Evolutionary conservation across 2,329 filamentous ascomycete species (phyloP), one percentile per base, ranked within the genome.

Genomic region (Penicillium verrucosum): DNA sequence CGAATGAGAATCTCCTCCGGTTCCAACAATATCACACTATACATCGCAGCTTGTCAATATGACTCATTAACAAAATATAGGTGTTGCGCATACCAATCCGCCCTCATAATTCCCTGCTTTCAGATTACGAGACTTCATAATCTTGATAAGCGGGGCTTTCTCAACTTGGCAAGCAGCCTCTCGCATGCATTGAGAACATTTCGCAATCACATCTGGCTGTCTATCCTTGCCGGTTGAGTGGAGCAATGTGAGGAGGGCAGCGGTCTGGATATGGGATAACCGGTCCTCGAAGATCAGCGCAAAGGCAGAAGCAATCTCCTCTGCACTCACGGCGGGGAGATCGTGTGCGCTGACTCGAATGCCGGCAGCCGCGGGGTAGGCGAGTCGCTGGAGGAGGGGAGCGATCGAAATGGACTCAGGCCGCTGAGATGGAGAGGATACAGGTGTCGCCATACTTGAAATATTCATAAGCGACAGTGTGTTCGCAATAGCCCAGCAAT

Each of bases 1-100:
- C 75, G 96, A 91, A 81, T 97, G 92, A 21, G 89, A 88, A 78
- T 99, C 94, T 70, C 94, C 94, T 64, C 94, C 94, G 8, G 94
- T 99, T 65, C 94, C 94, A 57, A 99, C 94, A 72, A 99, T 97
- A 74, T 99, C 94, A 73, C 92, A 87, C 83, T 86, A n/a, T 21
- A 48, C 12, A 43, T n/a, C 8, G 25, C 6, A 11, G 41, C 18
- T 4, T 7, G 36, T 56, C 40, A 54, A 43, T 34, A 52, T 44
- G 9, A 9, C 38, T 32, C 9, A n/a, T 10, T 21, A 16, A 10
- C 9, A 45, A 12, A 36, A 51, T 27, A 23, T 10, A 32, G 23
- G 18, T 25, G 14, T 32, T 43, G 12, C 3, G 76, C 87, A 77
- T 80, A 95, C 91, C 71, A 99, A 77, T 5, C 93, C 93, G 60